Evolutionary conservation across 2,329 filamentous ascomycete species (phyloP).

Genomic region (Phaeosphaeriaceae sp.): DNA sequence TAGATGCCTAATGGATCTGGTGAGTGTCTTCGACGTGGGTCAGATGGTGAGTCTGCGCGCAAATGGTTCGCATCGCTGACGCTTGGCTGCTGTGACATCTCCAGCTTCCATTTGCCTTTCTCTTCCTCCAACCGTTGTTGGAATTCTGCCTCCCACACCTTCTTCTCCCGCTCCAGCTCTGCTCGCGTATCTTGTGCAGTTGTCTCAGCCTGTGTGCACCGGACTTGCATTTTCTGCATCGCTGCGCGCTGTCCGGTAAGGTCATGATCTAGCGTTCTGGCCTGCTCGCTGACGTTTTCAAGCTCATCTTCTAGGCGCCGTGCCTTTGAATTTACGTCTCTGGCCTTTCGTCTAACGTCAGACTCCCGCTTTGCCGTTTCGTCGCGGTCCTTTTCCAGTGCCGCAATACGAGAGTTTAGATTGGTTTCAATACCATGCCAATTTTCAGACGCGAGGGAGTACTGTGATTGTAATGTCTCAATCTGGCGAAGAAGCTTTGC

Average conservation of each 20-base stretch:
- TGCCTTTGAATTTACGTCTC: slow-evolving; percentile 75
- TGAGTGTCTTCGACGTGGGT: slow-evolving; percentile 50
- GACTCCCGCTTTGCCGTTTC: slow-evolving; percentile 82
- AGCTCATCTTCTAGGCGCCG: slow-evolving; percentile 82
- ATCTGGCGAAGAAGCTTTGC: slow-evolving; percentile 91
- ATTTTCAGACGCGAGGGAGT: slow-evolving; percentile 91
- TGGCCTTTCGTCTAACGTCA: slow-evolving; percentile 86
- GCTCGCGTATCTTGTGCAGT: slow-evolving; percentile 65
- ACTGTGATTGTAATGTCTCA: slow-evolving; percentile 94
- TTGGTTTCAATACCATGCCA: slow-evolving; percentile 97
- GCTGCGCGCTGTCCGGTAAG: slow-evolving; percentile 65
- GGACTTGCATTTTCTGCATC: slow-evolving; percentile 67
- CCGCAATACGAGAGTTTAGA: slow-evolving; percentile 75
- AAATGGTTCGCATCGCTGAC: slow-evolving; percentile 34
- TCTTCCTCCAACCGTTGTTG: slow-evolving; percentile 69
- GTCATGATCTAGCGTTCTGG: slow-evolving; percentile 70
- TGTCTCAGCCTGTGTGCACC: slow-evolving; percentile 68
- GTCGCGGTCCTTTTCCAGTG: slow-evolving; percentile 87
- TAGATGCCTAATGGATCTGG: slow-evolving; percentile 45
- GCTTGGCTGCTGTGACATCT: slow-evolving; percentile 44
- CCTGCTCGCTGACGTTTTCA: slow-evolving; percentile 69
- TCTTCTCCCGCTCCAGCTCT: slow-evolving; percentile 65
- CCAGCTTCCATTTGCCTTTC: slow-evolving; percentile 63
- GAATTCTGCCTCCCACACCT: slow-evolving; percentile 63
- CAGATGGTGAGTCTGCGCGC: slow-evolving; percentile 46